A percentile compares a stretch with the other conserved stretches of the same genome.
Conservation (phyloP, 2,329 filamentous ascomycete species). For the Fusarium pininemorale region DNA sequence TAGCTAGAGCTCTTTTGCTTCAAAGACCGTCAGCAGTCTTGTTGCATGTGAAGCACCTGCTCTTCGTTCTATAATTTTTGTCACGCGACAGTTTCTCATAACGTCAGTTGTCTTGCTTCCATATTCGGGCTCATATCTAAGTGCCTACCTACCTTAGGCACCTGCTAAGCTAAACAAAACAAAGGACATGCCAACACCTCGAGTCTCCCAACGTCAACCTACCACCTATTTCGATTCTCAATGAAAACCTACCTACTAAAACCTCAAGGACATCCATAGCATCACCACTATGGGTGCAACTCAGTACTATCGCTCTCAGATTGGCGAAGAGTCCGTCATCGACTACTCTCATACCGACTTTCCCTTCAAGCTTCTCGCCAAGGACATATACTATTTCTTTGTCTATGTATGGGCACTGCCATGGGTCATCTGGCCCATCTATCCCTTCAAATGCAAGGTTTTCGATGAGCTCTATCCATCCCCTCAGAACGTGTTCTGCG, state of each 20-base stretch:
- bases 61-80: not conserved
- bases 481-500: conserved; percentile 62
- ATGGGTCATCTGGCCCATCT: conserved; percentile 67
- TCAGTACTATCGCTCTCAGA: conserved; percentile 66
- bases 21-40: not conserved
- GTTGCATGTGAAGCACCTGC: not conserved
- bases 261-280: not conserved
- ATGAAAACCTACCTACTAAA: not conserved
- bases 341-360: conserved; percentile 69
- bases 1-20: not conserved
- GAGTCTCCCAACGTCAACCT: not conserved
- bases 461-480: conserved; percentile 73
- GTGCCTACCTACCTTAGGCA: not conserved
- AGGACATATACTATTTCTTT: conserved; percentile 66
- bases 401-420: conserved; percentile 65
- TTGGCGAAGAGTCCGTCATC: conserved; percentile 65
- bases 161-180: not conserved
- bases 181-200: not conserved
- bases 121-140: not conserved
- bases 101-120: conserved; percentile 6
- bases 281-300: conserved; percentile 48
- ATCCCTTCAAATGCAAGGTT: conserved; percentile 59
- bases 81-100: not conserved
- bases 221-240: not conserved
- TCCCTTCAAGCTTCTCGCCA: conserved; percentile 60